These are phyloP conservation scores for Umbilicus rupestris DNA, from an alignment of 164 flowering plant species.

Conservation along the genomic window DNA sequence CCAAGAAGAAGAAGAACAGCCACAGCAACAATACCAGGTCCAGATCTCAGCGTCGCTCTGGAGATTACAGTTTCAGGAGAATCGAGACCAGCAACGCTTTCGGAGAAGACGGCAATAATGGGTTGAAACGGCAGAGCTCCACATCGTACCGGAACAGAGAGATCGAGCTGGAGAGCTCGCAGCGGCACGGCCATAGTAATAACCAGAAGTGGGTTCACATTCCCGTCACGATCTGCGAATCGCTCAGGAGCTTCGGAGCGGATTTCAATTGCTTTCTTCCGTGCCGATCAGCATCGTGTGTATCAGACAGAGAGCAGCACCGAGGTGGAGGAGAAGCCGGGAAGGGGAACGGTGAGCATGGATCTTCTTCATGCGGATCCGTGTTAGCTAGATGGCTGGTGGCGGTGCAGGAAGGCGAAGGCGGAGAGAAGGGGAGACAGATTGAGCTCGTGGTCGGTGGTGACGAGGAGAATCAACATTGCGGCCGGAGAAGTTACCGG, in stretches of 20 bases:
- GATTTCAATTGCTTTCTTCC: slow-evolving; percentile 73
- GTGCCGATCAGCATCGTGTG: slow-evolving; percentile 42
- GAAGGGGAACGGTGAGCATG: background rate
- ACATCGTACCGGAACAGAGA: background rate
- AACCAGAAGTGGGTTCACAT: slow-evolving; percentile 84
- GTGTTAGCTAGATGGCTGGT: slow-evolving; percentile 62
- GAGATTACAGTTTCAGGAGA: slow-evolving; percentile 53
- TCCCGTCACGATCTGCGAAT: slow-evolving; percentile 74
- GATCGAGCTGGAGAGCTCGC: slow-evolving; percentile 21
- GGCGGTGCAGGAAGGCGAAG: slow-evolving; percentile 42
- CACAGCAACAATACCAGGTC: slow-evolving; percentile 19
- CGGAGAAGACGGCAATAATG: slow-evolving; percentile 7
- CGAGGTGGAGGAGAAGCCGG: slow-evolving; percentile 14
- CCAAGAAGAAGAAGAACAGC: slow-evolving; percentile 57
- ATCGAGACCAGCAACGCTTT: slow-evolving; percentile 14
- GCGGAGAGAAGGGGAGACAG: slow-evolving; percentile 32
- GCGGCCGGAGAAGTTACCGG: slow-evolving; percentile 14
- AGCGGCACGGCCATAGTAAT: slow-evolving; percentile 19
- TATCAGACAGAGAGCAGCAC: slow-evolving; percentile 29
- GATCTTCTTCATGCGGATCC: slow-evolving; percentile 47
- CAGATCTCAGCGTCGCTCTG: slow-evolving; percentile 29
- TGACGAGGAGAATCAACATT: slow-evolving; percentile 10
- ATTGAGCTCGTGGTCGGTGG: slow-evolving; percentile 43
- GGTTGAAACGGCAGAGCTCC: slow-evolving; percentile 7
- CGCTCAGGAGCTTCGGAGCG: slow-evolving; percentile 57